These are phyloP conservation scores for Hippophae rhamnoides DNA, from an alignment of 306 rosid genomes.

Conservation along the genomic window DNA sequence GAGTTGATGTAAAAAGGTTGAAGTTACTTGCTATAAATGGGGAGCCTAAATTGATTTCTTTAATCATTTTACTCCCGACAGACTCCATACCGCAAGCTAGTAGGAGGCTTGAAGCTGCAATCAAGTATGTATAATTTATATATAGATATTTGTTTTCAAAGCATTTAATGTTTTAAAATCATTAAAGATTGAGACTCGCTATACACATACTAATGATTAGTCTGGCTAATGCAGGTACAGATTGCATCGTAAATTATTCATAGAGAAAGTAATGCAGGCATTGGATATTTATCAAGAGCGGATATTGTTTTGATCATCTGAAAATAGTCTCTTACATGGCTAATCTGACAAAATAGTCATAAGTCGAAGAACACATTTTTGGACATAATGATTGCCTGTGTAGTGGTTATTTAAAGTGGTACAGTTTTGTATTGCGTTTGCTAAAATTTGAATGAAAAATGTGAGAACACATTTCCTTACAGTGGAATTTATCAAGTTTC, in stretches of 20 bases:
- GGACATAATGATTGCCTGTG: too few relatives aligned
- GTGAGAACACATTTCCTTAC: too few relatives aligned
- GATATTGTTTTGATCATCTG: slow-evolving; percentile 37
- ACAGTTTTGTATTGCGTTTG: too few relatives aligned
- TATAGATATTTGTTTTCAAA: slow-evolving; percentile 13
- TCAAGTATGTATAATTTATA: slow-evolving; percentile 37
- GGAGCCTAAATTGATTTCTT: slow-evolving; percentile 14
- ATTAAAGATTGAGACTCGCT: background rate
- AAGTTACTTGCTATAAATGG: too few relatives aligned
- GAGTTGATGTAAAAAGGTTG: too few relatives aligned
- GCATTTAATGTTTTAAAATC: slow-evolving; percentile 3
- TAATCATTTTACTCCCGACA: slow-evolving; percentile 20
- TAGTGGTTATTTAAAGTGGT: too few relatives aligned
- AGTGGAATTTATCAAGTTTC: too few relatives aligned
- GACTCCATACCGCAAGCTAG: slow-evolving; percentile 56
- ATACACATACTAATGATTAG: slow-evolving; percentile 3
- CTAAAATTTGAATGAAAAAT: too few relatives aligned
- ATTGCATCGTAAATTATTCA: slow-evolving; percentile 63
- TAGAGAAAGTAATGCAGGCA: slow-evolving; percentile 62
- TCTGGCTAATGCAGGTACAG: slow-evolving; percentile 59
- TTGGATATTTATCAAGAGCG: slow-evolving; percentile 69
- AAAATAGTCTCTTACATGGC: too few relatives aligned
- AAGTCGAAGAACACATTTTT: too few relatives aligned
- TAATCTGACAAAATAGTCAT: too few relatives aligned
- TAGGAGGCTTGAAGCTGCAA: slow-evolving; percentile 58